Percentiles rank a stretch among this genome's conserved stretches.
These are phyloP conservation scores for Mrakia hoshinonis DNA, from an alignment of 768 basidiomycete genomes.

Conservation along the genomic window DNA sequence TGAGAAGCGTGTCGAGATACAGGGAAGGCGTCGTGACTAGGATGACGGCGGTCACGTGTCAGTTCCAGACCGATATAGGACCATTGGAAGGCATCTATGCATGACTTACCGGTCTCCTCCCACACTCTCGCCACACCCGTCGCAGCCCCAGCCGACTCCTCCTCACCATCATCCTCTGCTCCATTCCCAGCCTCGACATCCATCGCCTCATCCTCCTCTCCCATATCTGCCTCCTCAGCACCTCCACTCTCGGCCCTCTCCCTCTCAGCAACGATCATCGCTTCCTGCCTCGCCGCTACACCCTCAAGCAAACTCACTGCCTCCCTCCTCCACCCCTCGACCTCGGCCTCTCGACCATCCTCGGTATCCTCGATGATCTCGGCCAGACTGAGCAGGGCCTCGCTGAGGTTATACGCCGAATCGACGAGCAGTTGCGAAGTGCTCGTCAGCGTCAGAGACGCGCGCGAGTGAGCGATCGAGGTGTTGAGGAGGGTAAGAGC, in stretches of 20 bases:
- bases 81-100: background rate
- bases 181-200: constrained; percentile 30
- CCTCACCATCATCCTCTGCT: constrained; percentile 32
- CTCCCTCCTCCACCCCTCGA: constrained; percentile 32
- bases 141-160: constrained; percentile 27
- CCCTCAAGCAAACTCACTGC: constrained; percentile 33
- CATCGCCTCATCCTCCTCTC: constrained; percentile 30
- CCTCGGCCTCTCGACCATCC: constrained; percentile 18
- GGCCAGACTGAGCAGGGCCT: constrained; percentile 34
- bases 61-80: background rate
- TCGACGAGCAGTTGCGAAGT: constrained; percentile 36
- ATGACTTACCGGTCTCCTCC: constrained; percentile 23
- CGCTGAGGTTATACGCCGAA: constrained; percentile 37
- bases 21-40: constrained; percentile 27
- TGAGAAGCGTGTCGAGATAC: constrained; percentile 22
- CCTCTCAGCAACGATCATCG: constrained; percentile 29
- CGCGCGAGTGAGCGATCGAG: constrained; percentile 35
- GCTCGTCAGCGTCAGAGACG: constrained; percentile 33
- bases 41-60: too few species aligned
- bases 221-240: background rate
- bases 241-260: constrained; percentile 5
- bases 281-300: constrained; percentile 37
- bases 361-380: constrained; percentile 32
- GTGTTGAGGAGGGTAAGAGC: constrained; percentile 29
- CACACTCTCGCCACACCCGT: constrained; percentile 7